Base-by-base conservation (phyloP, 495 filamentous ascomycete genomes). In the Penicillium pancosmium region DNA sequence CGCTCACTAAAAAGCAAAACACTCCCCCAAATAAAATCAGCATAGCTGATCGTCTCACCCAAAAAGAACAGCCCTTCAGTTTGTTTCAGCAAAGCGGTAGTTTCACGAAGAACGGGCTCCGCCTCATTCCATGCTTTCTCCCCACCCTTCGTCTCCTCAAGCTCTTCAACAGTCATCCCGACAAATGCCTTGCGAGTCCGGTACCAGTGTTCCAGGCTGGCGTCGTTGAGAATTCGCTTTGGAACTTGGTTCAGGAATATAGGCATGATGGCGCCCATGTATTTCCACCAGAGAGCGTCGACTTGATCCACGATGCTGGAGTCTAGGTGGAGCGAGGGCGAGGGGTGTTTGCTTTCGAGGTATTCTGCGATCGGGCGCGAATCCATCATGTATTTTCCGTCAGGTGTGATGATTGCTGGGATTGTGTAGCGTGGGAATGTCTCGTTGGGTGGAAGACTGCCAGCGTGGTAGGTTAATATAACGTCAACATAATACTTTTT, bases 361-460 rank as follows among this genome's bases (percentile, higher is more conserved):
- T 65, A 70, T 2, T 61, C 34, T 12, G 78, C 80, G 58, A 90
- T 89, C n/a, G 63, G 63, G 50, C 61, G 64, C 16, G 77, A 81
- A 56, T 88, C 85, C 81, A 83, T 88, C 6, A 85, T 41, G 58
- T 80, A 84, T 15, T 70, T 78, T 25, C 75, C 81, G 48, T 81
- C 78, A 11, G 82, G 75, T 41, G 82, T 62, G 40, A 63, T 69
- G 60, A 87, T 67, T 31, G 83, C 68, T 2, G 86, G 86, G 62
- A 80, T 74, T 5, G 83, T 83, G 73, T 86, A 88, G 27, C 68
- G 38, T 13, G 57, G 54, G 23, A 59, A 67, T 0, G 68, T 66
- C 50, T 71, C 54, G 62, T 80, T 84, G 48, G 77, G 69, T 35
- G 69, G 54, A 36, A 78, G 9, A 4, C 46, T 48, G 23, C 0